A percentile compares a stretch with the other conserved stretches of the same genome.
These are phyloP conservation scores for Fusarium globosum DNA, from an alignment of 2,329 filamentous ascomycete genomes.

Conservation along the genomic window DNA sequence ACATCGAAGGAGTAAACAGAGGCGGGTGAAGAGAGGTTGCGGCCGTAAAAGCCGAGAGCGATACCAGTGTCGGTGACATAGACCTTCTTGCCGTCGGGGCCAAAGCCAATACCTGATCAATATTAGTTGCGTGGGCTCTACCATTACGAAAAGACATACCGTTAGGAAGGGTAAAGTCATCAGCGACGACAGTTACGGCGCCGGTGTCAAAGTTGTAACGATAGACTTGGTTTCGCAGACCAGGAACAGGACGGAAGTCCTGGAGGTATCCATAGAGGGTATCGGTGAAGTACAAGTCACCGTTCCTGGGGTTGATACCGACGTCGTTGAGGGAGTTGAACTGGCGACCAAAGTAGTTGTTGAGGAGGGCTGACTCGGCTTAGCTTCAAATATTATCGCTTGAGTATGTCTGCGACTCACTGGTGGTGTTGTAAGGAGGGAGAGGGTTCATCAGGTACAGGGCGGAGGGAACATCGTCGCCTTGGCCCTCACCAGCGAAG, in stretches of 20 bases:
- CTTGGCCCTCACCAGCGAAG: slow-evolving; percentile 63
- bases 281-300: slow-evolving; percentile 72
- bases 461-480: slow-evolving; percentile 47
- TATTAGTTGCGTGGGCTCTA: fast-evolving
- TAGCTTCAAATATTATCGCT: background rate
- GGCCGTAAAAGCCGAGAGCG: slow-evolving; percentile 54
- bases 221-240: slow-evolving; percentile 69
- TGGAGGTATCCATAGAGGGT: slow-evolving; percentile 70
- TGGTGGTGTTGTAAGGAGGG: slow-evolving; percentile 62
- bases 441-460: slow-evolving; percentile 42
- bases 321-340: slow-evolving; percentile 72
- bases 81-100: slow-evolving; percentile 61
- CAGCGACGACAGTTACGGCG: slow-evolving; percentile 65
- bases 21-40: slow-evolving; percentile 55
- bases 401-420: slow-evolving; percentile 40
- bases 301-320: slow-evolving; percentile 62
- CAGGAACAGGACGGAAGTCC: slow-evolving; percentile 64
- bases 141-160: slow-evolving; percentile 45
- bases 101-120: slow-evolving; percentile 62
- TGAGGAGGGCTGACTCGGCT: slow-evolving; percentile 57
- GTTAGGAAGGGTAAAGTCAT: slow-evolving; percentile 67
- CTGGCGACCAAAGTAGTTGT: slow-evolving; percentile 68
- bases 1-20: slow-evolving; percentile 62
- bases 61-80: slow-evolving; percentile 69
- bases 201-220: slow-evolving; percentile 63